A percentile compares a stretch with the other conserved stretches of the same genome.
Conservation (phyloP, 257 asterid genomes). For the Solanum pinnatisectum region DNA sequence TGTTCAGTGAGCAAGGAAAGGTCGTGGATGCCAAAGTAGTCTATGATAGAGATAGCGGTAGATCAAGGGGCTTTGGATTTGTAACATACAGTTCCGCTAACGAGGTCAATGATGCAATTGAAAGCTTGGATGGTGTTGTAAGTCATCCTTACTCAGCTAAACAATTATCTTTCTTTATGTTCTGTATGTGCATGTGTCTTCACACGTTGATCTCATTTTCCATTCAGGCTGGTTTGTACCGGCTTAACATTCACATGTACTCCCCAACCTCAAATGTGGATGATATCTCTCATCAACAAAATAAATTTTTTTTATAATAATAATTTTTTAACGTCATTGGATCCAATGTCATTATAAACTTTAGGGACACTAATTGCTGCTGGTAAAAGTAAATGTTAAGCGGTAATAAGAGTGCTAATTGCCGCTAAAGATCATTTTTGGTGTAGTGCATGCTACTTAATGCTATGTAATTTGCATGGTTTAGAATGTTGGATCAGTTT, state of each 20-base stretch:
- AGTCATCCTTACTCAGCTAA: conserved; percentile 9
- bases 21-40: conserved; percentile 85
- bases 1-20: conserved; percentile 68
- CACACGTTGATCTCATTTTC: not conserved
- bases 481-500: not conserved
- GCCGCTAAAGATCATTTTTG: no score
- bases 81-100: conserved; percentile 58
- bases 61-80: conserved; percentile 91
- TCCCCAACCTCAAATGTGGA: not conserved
- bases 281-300: no score
- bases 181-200: not conserved
- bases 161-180: not conserved
- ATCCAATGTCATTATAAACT: no score
- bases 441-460: not conserved
- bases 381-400: no score
- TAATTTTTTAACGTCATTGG: no score
- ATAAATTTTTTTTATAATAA: no score
- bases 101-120: conserved; percentile 62
- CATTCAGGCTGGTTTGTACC: not conserved
- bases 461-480: not conserved
- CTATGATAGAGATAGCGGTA: conserved; percentile 75
- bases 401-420: no score
- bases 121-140: conserved; percentile 64
- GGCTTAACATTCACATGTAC: not conserved
- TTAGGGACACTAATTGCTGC: no score